phyloP scores from a whole-genome alignment of 2,329 filamentous ascomycete species.

The Alternaria sp. region DNA sequence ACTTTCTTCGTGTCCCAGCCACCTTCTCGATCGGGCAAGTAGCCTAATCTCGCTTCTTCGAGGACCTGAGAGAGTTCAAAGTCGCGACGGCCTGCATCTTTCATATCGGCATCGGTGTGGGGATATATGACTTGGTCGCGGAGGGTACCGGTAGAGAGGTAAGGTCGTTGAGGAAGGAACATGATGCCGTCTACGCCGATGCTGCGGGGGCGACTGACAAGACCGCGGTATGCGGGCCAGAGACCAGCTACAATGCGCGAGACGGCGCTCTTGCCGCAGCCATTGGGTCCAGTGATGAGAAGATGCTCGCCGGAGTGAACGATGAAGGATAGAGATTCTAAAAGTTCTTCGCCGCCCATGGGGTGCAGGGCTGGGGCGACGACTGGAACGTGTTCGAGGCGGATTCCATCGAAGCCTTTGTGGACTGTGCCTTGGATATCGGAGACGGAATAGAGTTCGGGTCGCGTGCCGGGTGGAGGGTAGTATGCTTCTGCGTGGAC shows the following conservation, averaged over 20 bases:
- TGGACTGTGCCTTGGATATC: slow-evolving; percentile 94
- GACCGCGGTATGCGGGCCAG: slow-evolving; percentile 93
- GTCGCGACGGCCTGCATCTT: slow-evolving; percentile 77
- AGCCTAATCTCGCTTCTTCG: slow-evolving; percentile 83
- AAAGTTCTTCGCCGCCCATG: slow-evolving; percentile 86
- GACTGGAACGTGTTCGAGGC: slow-evolving; percentile 90
- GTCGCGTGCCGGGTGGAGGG: slow-evolving; percentile 66
- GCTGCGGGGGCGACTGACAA: slow-evolving; percentile 84
- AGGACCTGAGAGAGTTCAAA: slow-evolving; percentile 78
- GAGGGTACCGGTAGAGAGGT: slow-evolving; percentile 88
- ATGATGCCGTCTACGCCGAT: slow-evolving; percentile 91
- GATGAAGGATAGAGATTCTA: slow-evolving; percentile 87
- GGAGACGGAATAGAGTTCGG: slow-evolving; percentile 85
- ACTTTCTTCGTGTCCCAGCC: slow-evolving; percentile 97
- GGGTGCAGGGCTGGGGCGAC: slow-evolving; percentile 90
- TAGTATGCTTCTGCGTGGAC: slow-evolving; percentile 92
- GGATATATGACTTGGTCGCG: slow-evolving; percentile 98
- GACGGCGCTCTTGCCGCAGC: slow-evolving; percentile 90
- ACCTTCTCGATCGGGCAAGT: slow-evolving; percentile 88
- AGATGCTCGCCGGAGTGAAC: slow-evolving; percentile 91
- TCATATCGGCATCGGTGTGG: slow-evolving; percentile 94
- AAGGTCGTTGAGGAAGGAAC: slow-evolving; percentile 95
- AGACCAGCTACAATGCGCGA: slow-evolving; percentile 86
- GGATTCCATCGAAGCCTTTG: slow-evolving; percentile 91
- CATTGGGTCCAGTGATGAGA: slow-evolving; percentile 92